Evolutionary conservation across 345 rosid species (phyloP).

Genomic region (Acer saccharum): DNA sequence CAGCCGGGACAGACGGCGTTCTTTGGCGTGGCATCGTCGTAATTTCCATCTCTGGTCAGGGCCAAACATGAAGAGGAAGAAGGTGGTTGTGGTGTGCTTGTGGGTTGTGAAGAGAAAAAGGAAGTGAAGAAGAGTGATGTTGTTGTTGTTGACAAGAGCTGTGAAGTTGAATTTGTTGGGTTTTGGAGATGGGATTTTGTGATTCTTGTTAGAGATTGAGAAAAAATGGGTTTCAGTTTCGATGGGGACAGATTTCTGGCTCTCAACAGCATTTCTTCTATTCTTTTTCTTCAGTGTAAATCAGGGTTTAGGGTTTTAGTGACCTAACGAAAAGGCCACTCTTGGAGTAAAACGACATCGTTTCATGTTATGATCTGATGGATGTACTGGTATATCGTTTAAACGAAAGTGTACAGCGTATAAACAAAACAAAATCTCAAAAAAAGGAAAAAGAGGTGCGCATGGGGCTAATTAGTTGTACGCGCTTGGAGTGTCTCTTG

Average conservation of each 20-base stretch:
- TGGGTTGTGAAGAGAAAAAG: conserved; percentile 36
- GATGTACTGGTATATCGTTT: too few species aligned
- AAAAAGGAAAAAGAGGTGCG: too few species aligned
- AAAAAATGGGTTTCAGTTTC: conserved; percentile 47
- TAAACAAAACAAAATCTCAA: too few species aligned
- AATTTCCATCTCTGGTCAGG: conserved; percentile 81
- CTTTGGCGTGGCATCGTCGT: conserved; percentile 54
- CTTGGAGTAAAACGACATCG: not conserved
- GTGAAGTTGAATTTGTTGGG: conserved; percentile 21
- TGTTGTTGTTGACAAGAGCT: conserved; percentile 7
- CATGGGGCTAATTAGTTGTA: too few species aligned
- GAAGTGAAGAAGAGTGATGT: not conserved
- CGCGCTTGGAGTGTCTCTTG: too few species aligned
- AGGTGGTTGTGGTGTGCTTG: conserved; percentile 3
- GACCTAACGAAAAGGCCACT: not conserved
- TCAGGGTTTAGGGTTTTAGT: conserved; percentile 20
- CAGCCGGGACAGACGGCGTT: conserved; percentile 88
- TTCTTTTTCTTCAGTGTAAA: not conserved
- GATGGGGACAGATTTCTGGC: conserved; percentile 52
- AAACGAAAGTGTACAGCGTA: too few species aligned
- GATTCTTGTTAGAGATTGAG: conserved; percentile 23
- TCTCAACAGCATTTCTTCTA: conserved; percentile 36
- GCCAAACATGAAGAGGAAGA: conserved; percentile 23
- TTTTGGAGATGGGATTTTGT: conserved; percentile 1
- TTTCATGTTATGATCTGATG: not conserved